phyloP scores from a whole-genome alignment of 1,284 basidiomycete species.

The Melampsora larici-populina region DNA sequence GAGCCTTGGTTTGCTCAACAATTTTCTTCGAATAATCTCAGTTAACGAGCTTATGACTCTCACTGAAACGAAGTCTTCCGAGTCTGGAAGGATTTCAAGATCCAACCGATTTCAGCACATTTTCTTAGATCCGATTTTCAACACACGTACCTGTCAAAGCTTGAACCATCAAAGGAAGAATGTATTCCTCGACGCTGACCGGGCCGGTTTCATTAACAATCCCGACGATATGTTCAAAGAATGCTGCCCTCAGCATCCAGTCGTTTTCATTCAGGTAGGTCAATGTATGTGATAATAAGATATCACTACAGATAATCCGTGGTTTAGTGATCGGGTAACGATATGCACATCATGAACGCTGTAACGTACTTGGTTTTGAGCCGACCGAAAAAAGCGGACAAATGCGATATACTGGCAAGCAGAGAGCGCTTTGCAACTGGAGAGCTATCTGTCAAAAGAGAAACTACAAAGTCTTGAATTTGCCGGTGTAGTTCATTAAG shows the following conservation, averaged over 20 bases:
- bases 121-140: not conserved
- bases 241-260: constrained; percentile 83
- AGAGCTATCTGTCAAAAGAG: constrained; percentile 62
- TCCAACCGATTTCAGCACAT: not conserved
- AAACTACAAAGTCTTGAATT: constrained; percentile 81
- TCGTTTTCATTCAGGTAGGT: constrained; percentile 93
- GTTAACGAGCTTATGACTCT: constrained; percentile 80
- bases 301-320: constrained; percentile 59
- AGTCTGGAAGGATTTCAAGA: constrained; percentile 61
- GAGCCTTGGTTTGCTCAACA: constrained; percentile 85
- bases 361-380: constrained; percentile 69
- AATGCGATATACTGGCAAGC: constrained; percentile 71
- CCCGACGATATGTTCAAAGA: constrained; percentile 92
- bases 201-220: constrained; percentile 59
- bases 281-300: constrained; percentile 93
- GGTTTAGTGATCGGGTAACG: not conserved
- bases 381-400: constrained; percentile 88
- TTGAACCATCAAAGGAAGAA: constrained; percentile 89
- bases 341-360: not conserved
- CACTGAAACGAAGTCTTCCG: constrained; percentile 87
- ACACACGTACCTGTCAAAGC: constrained; percentile 70
- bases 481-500: constrained; percentile 78
- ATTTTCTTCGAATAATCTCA: constrained; percentile 75
- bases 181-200: constrained; percentile 61
- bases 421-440: constrained; percentile 61